phyloP scores from a whole-genome alignment of 768 basidiomycete species.

The Gautieria morchelliformis region DNA sequence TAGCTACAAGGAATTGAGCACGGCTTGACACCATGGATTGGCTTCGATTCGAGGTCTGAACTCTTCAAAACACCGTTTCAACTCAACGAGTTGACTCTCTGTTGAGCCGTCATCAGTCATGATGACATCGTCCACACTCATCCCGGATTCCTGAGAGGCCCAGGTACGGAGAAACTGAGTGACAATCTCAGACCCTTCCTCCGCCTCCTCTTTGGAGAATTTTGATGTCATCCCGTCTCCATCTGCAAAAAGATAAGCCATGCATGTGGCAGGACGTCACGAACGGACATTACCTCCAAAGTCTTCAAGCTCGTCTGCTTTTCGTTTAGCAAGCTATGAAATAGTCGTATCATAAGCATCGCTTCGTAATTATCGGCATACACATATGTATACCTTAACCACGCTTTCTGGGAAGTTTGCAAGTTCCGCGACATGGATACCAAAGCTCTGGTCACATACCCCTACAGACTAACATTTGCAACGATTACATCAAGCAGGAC shows the following conservation, averaged over 20 bases:
- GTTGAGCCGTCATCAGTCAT: conserved; percentile 37
- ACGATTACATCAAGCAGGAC: background rate
- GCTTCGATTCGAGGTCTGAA: conserved; percentile 62
- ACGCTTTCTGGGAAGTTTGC: conserved; percentile 96
- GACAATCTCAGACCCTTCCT: conserved; percentile 74
- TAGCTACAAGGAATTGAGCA: conserved; percentile 35
- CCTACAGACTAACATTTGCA: conserved; percentile 33
- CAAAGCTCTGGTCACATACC: conserved; percentile 94
- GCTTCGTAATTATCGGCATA: background rate
- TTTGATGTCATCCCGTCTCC: conserved; percentile 29
- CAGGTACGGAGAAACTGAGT: conserved; percentile 70
- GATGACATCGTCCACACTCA: conserved; percentile 35
- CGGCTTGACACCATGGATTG: conserved; percentile 67
- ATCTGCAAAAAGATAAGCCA: conserved; percentile 15
- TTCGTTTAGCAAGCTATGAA: conserved; percentile 73
- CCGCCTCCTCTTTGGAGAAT: conserved; percentile 49
- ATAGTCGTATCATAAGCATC: background rate
- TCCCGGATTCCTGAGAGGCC: conserved; percentile 28
- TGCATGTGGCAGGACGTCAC: conserved; percentile 8
- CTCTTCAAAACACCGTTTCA: conserved; percentile 55
- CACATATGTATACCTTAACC: conserved; percentile 48
- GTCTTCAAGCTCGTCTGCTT: conserved; percentile 87
- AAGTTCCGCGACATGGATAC: conserved; percentile 95
- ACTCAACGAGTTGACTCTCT: conserved; percentile 37
- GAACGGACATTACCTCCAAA: conserved; percentile 41